Conservation (phyloP, 2,329 filamentous ascomycete species). For the Chrysoporthe cubensis region DNA sequence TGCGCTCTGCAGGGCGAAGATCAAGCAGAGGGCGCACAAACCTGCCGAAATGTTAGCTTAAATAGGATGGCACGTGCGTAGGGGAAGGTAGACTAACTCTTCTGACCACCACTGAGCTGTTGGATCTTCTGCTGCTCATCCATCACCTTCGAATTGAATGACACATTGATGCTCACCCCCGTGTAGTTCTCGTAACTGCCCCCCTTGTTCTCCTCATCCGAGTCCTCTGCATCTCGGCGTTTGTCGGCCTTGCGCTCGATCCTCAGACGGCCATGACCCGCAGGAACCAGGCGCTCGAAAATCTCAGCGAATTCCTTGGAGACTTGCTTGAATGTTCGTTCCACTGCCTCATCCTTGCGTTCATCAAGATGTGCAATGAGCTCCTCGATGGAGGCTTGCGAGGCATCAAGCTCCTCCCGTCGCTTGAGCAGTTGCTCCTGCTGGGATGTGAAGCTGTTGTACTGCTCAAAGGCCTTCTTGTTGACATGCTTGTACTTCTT, state of each 20-base stretch:
- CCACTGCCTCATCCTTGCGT: conserved; percentile 96
- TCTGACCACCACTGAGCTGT: conserved; percentile 95
- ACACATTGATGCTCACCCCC: conserved; percentile 94
- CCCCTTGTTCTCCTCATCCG: conserved; percentile 69
- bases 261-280: conserved; percentile 86
- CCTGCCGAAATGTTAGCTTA: conserved; percentile 50
- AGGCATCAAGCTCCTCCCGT: conserved; percentile 83
- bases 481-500: conserved; percentile 99
- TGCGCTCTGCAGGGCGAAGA: conserved; percentile 98
- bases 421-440: conserved; percentile 85
- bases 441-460: conserved; percentile 94
- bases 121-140: conserved; percentile 98
- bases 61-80: background rate
- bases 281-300: conserved; percentile 93
- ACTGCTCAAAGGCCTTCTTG: conserved; percentile 99
- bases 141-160: conserved; percentile 93
- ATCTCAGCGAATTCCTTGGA: conserved; percentile 90
- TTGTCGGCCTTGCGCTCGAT: conserved; percentile 90
- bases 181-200: conserved; percentile 90
- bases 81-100: conserved; percentile 66
- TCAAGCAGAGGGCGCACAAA: conserved; percentile 93
- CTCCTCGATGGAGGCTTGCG: conserved; percentile 85
- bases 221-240: conserved; percentile 65
- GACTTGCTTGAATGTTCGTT: conserved; percentile 98
- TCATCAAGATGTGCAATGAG: conserved; percentile 92